A percentile compares a stretch with the other conserved stretches of the same genome.
Evolutionary conservation across 352 stramenopile species (phyloP).

Genomic region (Phytophthora palmivora): DNA sequence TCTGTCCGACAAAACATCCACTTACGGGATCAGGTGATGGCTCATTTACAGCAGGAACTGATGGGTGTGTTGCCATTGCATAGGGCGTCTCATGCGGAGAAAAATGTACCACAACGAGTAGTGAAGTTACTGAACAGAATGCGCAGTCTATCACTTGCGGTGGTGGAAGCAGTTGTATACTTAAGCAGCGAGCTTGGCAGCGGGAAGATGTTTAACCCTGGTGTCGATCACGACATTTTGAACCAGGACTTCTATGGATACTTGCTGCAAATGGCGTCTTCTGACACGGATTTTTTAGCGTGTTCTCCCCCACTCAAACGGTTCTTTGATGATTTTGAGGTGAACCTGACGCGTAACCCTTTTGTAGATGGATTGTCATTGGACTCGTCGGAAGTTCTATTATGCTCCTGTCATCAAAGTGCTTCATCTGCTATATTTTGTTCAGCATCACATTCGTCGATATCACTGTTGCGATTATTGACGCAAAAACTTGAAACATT

Average conservation of each 20-base stretch:
- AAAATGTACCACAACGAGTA: constrained; percentile 39
- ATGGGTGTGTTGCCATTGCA: constrained; percentile 24
- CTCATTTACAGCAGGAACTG: constrained; percentile 53
- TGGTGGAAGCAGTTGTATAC: constrained; percentile 73
- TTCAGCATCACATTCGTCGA: constrained; percentile 38
- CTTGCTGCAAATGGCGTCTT: constrained; percentile 53
- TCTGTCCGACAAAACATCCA: constrained; percentile 59
- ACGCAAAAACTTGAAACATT: constrained; percentile 65
- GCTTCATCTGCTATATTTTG: constrained; percentile 35
- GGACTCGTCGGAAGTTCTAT: constrained; percentile 72
- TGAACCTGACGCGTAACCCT: constrained; percentile 61
- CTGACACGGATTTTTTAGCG: constrained; percentile 57
- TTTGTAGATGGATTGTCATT: constrained; percentile 70
- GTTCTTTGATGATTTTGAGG: constrained; percentile 55
- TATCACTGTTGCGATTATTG: constrained; percentile 64
- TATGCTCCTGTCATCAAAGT: constrained; percentile 65
- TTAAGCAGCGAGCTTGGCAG: constrained; percentile 45
- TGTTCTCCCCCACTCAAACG: constrained; percentile 41
- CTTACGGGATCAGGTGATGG: constrained; percentile 52
- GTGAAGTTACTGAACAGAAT: constrained; percentile 69
- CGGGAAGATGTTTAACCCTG: neutral
- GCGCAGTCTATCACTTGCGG: constrained; percentile 61
- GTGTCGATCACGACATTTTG: constrained; percentile 35
- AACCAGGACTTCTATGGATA: constrained; percentile 56
- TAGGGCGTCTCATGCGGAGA: constrained; percentile 27